Conservation (phyloP, 495 filamentous ascomycete genomes). For the Penicillium lividum region DNA sequence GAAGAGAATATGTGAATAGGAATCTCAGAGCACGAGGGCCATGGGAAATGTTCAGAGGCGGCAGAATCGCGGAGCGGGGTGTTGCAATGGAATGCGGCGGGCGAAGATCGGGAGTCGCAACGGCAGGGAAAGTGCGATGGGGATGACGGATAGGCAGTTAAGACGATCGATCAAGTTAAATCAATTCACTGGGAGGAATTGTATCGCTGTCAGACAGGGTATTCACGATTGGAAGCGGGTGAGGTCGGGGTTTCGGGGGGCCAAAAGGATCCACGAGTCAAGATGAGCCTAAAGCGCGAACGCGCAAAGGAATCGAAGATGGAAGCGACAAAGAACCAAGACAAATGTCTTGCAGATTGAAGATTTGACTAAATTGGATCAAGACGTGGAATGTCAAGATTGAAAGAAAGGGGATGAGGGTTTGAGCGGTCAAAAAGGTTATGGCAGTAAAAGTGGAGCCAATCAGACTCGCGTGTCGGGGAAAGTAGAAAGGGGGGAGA, state of each 20-base stretch:
- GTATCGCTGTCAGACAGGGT: conserved; percentile 2
- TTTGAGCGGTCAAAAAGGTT: conserved; percentile 23
- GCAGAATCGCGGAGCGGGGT: conserved; percentile 26
- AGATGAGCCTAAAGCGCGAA: conserved; percentile 5
- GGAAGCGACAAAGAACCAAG: background rate
- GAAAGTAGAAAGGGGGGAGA: conserved; percentile 2
- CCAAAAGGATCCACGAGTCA: background rate
- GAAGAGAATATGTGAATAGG: conserved; percentile 1
- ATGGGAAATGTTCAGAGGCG: conserved; percentile 21
- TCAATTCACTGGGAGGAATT: background rate
- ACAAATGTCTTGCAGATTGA: conserved; percentile 2
- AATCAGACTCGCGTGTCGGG: conserved; percentile 20
- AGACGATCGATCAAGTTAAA: background rate
- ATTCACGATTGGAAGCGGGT: conserved; percentile 14
- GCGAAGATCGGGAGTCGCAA: conserved; percentile 1
- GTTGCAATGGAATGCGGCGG: conserved; percentile 17
- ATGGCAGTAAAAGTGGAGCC: conserved; percentile 22
- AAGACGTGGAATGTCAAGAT: conserved; percentile 2
- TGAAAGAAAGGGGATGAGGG: conserved; percentile 25
- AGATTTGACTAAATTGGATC: background rate
- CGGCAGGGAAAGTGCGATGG: background rate
- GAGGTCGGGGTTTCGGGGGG: conserved; percentile 7
- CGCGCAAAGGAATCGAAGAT: background rate
- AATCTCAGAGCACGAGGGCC: conserved; percentile 19
- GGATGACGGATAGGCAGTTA: background rate